Conservation (phyloP, 306 rosid species). For the Casuarina glauca region DNA sequence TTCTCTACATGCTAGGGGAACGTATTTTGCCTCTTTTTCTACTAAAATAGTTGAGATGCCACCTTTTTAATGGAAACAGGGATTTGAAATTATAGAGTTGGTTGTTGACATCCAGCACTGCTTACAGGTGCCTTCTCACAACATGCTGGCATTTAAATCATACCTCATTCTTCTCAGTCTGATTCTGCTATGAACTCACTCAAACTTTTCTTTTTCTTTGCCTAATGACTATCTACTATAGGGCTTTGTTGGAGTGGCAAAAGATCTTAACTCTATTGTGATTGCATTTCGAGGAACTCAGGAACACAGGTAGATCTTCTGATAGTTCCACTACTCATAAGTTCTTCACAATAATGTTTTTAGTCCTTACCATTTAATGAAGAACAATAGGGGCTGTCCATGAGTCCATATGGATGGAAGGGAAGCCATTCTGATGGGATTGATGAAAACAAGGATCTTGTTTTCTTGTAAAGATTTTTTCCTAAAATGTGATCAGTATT, state of each 20-base stretch:
- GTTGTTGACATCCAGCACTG: constrained; percentile 92
- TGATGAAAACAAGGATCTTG: no score
- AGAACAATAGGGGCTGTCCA: constrained; percentile 3
- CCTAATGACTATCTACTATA: constrained; percentile 32
- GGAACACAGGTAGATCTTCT: constrained; percentile 66
- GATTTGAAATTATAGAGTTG: constrained; percentile 89
- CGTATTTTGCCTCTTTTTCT: constrained; percentile 15
- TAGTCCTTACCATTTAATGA: neutral
- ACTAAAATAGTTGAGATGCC: constrained; percentile 26
- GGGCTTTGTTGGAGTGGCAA: constrained; percentile 90
- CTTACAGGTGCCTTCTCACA: constrained; percentile 68
- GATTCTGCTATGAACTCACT: neutral
- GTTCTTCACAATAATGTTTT: neutral
- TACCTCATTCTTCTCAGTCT: constrained; percentile 5
- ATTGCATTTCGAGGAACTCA: constrained; percentile 98
- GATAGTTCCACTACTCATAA: neutral
- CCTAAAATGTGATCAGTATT: no score
- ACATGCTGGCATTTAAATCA: constrained; percentile 14
- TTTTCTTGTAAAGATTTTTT: no score
- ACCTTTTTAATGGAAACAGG: constrained; percentile 56
- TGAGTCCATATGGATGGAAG: neutral
- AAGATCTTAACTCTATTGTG: constrained; percentile 70
- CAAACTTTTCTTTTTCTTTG: neutral
- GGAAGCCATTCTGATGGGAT: neutral
- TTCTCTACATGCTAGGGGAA: constrained; percentile 14